Base-by-base conservation (phyloP, 306 rosid species). In the Fagus crenata region DNA sequence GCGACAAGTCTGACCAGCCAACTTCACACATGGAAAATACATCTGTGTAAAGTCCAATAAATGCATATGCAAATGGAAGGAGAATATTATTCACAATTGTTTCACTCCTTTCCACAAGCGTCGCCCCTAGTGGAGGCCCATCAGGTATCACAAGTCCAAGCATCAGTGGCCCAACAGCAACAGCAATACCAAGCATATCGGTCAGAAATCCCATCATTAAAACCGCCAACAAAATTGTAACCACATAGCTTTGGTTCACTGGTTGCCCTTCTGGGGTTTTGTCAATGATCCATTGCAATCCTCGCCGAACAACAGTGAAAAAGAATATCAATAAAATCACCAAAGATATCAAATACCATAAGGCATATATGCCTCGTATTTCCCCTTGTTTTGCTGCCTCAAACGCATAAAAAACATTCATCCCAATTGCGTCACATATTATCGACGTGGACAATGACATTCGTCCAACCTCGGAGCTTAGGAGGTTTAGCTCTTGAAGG, bases 111-210 rank as follows among this genome's bases (percentile, higher is more conserved):
- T 87, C 82, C 3, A 87, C 87, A 0, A 94, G 28, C 0, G 88
- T 73, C 5, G 90, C 71, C 1, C 97, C 97, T 36, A 94, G 78
- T 1, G 89, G 87, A 14, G 97, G 98, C 7, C 97, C 96, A 58
- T 90, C 93, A 0, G 97, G 97, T 7, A 92, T 82, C 0, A 17
- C 82, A 3, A 92, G 11, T 12, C 97, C 98, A 64, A 94, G n/a
- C 91, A 91, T 84, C 7, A 92, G 58, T 0, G 96, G 76, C 7
- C 98, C 98, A 73, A 83, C 85, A 3, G 65, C 85, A 51, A 92
- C 78, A 0, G 96, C 87, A 0, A 92, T 22, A 2, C 98, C 98
- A 5, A 77, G 64, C 73, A 86, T 22, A 39, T 89, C 98, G 0
- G 91, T 89, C 5, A 90, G 0, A 56, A 92, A 89, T 1, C 86